Evolutionary conservation across 2,329 filamentous ascomycete genomes (phyloP), one percentile per base, ranked within the genome.

Genomic region (Monilinia aucupariae): DNA sequence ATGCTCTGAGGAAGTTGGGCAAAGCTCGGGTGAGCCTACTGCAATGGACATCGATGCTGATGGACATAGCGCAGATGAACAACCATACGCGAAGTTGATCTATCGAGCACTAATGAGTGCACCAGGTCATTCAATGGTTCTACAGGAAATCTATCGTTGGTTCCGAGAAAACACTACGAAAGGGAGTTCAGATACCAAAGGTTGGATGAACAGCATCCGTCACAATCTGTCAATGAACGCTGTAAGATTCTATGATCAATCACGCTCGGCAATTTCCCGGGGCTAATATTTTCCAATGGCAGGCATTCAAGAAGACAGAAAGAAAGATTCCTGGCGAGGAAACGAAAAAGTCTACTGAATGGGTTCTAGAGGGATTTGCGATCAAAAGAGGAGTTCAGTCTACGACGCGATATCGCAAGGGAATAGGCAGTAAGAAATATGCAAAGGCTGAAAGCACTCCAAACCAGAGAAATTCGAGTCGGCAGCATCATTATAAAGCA

Each of bases 161-260:
- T 96, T 97, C 71, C 80, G 84, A 49, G 81, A 87, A 34, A 87
- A 96, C 71, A 96, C 92, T 2, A 82, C 84, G 68, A 96, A 94
- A 75, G 85, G 84, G 5, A 81, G 82, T 52, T 73, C 76, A 22
- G 81, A 80, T 9, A 78, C 76, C 15, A 88, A 86, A 69, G 93
- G 92, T 12, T 97, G 93, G 93, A 89, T 93, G 76, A 97, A 97
- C 75, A 96, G 91, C 74, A 96, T 97, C 68, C 85, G 93, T 2
- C 93, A 97, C 75, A 97, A 97, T 70, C 79, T 97, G 9, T 96
- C 91, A 54, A 97, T 97, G 92, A 97, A 97, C 71, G 82, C 83
- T 65, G 93, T 97, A 84, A 77, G 85, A 80, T 54, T 43, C 17
- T n/a, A 41, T 5, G 41, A 41, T 43, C 37, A 58, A 34, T 27